Conservation (phyloP, 202 grass and related monocot species). For the Thinopyrum obtusiflorum region DNA sequence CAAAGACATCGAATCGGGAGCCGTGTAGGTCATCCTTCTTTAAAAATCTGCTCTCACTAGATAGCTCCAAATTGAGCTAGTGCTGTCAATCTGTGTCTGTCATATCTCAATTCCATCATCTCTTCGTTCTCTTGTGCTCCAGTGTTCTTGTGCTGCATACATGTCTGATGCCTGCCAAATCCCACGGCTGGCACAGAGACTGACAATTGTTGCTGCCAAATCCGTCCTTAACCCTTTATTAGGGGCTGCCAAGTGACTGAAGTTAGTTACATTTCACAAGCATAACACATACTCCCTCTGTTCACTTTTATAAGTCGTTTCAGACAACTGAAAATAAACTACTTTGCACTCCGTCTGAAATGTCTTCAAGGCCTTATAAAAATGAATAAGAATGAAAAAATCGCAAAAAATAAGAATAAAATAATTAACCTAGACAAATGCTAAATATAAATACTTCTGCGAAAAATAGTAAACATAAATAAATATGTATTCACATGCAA, state of each 20-base stretch:
- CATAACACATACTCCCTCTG: background rate
- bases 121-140: background rate
- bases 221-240: background rate
- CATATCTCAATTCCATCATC: background rate
- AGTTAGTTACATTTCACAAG: background rate
- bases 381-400: too few species aligned
- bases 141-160: constrained; percentile 4
- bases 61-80: background rate
- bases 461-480: background rate
- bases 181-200: background rate
- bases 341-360: too few species aligned
- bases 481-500: background rate
- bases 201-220: background rate
- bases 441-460: background rate
- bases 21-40: background rate
- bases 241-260: background rate
- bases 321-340: too few species aligned
- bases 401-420: too few species aligned
- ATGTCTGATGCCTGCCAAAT: background rate
- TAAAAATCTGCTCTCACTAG: background rate
- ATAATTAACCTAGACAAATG: background rate
- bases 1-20: background rate
- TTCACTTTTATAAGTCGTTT: too few species aligned
- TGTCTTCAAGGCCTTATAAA: too few species aligned
- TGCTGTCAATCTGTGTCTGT: background rate